Conservation (phyloP, 345 rosid genomes). For the Passiflora organensis region DNA sequence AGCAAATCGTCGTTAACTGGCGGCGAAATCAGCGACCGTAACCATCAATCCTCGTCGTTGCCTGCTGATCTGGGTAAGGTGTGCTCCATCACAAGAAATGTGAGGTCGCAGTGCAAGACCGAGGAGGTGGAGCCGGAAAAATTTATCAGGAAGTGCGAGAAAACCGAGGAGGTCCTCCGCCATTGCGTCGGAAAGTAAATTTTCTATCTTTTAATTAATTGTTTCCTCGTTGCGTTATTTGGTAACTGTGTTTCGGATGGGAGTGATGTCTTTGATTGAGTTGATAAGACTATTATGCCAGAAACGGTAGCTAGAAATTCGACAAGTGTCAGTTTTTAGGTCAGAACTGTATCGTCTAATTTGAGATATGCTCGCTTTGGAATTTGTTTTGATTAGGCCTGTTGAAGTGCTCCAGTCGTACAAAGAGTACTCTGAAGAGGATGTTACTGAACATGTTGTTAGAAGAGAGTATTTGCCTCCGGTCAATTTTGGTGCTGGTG, state of each 20-base stretch:
- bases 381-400: slow-evolving; percentile 46
- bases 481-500: slow-evolving; percentile 10
- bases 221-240: neutral
- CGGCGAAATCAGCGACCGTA: slow-evolving; percentile 1
- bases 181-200: slow-evolving; percentile 69
- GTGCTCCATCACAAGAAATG: slow-evolving; percentile 56
- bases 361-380: neutral
- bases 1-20: neutral
- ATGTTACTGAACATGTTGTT: slow-evolving; percentile 56
- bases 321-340: neutral
- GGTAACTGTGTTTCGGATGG: neutral
- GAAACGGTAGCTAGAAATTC: neutral
- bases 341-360: too few species aligned
- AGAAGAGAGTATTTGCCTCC: slow-evolving; percentile 28
- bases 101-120: slow-evolving; percentile 69
- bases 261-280: neutral
- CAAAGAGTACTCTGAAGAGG: slow-evolving; percentile 88
- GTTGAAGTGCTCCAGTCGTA: slow-evolving; percentile 59
- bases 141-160: slow-evolving; percentile 81
- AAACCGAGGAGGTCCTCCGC: slow-evolving; percentile 64
- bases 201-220: neutral
- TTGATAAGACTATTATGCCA: neutral
- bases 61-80: slow-evolving; percentile 33
- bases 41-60: neutral
- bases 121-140: slow-evolving; percentile 90